Evolutionary conservation across 169 alveolate species (phyloP).

Genomic region (Eimeria sp.): DNA sequence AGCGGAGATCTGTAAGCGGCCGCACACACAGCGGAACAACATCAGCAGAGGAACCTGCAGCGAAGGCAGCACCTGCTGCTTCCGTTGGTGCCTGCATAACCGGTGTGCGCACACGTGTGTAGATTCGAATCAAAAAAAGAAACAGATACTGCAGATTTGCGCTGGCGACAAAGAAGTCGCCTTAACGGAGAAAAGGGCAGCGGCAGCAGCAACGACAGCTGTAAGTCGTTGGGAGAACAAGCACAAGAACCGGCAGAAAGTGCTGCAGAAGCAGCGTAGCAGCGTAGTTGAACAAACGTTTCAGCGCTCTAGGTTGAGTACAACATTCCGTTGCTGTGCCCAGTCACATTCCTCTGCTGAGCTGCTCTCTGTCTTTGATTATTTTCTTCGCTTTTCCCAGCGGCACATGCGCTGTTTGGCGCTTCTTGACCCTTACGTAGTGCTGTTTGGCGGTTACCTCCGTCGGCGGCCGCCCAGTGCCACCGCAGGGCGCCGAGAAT

Average conservation of each 20-base stretch:
- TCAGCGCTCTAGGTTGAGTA: not conserved
- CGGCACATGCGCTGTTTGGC: not conserved
- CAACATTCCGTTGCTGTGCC: not conserved
- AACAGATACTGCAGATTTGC: not conserved
- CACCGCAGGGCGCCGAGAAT: conserved; percentile 4
- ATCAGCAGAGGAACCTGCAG: not conserved
- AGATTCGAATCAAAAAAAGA: not conserved
- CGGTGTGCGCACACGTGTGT: not conserved
- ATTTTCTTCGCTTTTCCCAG: not conserved
- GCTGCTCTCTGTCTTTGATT: not conserved
- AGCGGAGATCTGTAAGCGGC: not conserved
- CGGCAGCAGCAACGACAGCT: conserved; percentile 5
- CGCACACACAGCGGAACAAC: not conserved
- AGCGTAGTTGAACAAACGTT: not conserved
- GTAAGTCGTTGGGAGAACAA: not conserved
- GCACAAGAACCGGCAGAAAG: conserved; percentile 4
- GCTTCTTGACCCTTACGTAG: not conserved
- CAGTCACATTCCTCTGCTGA: not conserved
- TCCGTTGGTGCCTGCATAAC: not conserved
- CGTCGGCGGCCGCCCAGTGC: not conserved
- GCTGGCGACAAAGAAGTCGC: not conserved
- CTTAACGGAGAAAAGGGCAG: not conserved
- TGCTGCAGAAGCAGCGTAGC: conserved; percentile 22
- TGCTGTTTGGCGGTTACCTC: not conserved
- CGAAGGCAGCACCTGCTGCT: conserved; percentile 37